A percentile compares a stretch with the other conserved stretches of the same genome.
Conservation (phyloP, 2,329 filamentous ascomycete genomes). For the Alternaria consortialis region DNA sequence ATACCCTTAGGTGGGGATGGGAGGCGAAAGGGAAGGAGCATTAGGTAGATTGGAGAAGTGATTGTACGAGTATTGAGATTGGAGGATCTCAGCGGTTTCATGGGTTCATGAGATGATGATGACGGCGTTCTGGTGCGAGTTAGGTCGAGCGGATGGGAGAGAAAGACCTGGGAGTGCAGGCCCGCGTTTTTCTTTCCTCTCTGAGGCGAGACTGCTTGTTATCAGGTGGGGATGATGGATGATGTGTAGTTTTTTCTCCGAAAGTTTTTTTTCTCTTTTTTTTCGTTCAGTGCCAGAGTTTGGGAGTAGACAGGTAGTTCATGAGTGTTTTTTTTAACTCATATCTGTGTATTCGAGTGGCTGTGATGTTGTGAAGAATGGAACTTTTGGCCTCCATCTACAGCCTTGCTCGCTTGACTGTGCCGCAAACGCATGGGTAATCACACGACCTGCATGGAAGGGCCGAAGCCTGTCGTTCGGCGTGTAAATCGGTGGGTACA, state of each 20-base stretch:
- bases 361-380: no score
- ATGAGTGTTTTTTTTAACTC: neutral
- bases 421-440: neutral
- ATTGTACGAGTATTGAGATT: slow-evolving; percentile 33
- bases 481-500: neutral
- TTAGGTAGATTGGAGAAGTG: slow-evolving; percentile 3
- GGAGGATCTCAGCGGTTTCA: neutral
- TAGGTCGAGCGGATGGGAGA: slow-evolving; percentile 9
- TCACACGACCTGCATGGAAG: neutral
- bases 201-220: slow-evolving; percentile 1
- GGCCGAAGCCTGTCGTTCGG: neutral
- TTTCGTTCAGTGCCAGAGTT: neutral
- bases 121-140: neutral
- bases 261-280: neutral
- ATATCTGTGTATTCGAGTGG: neutral
- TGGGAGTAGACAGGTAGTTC: slow-evolving; percentile 9
- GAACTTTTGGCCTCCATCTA: neutral
- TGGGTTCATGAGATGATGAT: slow-evolving; percentile 4
- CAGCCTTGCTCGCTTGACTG: neutral
- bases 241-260: neutral
- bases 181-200: slow-evolving; percentile 22
- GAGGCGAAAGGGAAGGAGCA: slow-evolving; percentile 6
- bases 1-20: slow-evolving; percentile 7
- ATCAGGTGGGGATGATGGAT: neutral
- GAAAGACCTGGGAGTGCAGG: slow-evolving; percentile 44